Evolutionary conservation across 306 rosid genomes (phyloP), one percentile per base, ranked within the genome.

Genomic region (Ceratonia siliqua): DNA sequence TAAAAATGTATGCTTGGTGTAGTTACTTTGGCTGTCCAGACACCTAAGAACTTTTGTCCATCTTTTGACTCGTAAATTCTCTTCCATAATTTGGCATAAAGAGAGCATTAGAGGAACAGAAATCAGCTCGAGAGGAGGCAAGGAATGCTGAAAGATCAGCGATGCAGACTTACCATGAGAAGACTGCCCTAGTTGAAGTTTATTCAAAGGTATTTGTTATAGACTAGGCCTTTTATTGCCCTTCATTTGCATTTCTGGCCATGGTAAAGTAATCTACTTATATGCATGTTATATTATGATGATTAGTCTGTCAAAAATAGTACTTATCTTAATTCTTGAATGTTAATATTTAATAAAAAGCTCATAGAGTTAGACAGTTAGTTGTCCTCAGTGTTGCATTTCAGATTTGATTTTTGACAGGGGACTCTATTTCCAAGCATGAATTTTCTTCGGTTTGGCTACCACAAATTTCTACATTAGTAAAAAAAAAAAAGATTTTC

Each of bases 101-200:
- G 97, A 94, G 89, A 84, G 90, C 92, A 73, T 77, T 94, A 62
- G 98, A 90, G 85, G 98, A 91, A 73, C 83, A 83, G 79, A 94
- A 83, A 82, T 46, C 74, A 52, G 87, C 84, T 76, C 93, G 89
- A 68, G 98, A 91, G 79, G 92, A 82, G 63, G 96, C 89, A 18
- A 89, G 71, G 74, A 84, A 85, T 62, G 85, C 84, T 58, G 97
- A 91, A 83, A 91, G 89, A 80, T 78, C 72, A 57, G 91, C 92
- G 12, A 87, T 87, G 94, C 97, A 94, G 65, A 69, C 85, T 68
- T 90, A 78, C 70, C 92, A 88, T 41, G 90, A 91, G 59, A 94
- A 91, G 83, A 84, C 79, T 68, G 67, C 90, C 46, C 73, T 82
- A 17, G 81, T 81, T 73, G 97, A 91, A 74, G 79, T 91, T 87